Conservation (phyloP, 129 eudicot species). For the Pseudognaphalium luteoalbum region DNA sequence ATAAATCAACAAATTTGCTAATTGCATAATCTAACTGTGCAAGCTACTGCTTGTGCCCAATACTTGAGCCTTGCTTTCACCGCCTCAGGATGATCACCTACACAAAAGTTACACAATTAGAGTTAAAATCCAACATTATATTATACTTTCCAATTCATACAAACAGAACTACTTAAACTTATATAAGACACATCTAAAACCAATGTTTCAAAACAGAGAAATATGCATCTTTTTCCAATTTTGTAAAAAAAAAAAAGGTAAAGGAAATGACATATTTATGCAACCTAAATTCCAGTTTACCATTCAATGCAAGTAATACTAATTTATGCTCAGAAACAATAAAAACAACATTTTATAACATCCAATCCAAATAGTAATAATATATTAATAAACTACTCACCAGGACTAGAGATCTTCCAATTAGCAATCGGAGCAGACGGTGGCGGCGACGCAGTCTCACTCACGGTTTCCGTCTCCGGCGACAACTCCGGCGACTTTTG, state of each 20-base stretch:
- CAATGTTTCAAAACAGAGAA: neutral
- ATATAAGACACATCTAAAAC: neutral
- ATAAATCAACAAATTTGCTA: conserved; percentile 22
- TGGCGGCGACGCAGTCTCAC: conserved; percentile 41
- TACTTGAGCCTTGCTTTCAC: conserved; percentile 84
- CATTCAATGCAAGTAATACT: neutral
- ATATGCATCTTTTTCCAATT: neutral
- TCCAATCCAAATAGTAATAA: too few species aligned
- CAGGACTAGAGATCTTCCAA: conserved; percentile 88
- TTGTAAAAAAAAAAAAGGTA: neutral
- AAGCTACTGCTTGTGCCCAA: conserved; percentile 87
- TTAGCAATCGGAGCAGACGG: conserved; percentile 53
- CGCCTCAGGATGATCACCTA: conserved; percentile 82
- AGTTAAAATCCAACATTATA: conserved; percentile 2
- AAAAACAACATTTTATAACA: neutral
- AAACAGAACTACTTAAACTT: neutral
- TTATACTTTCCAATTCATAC: neutral
- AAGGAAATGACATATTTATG: neutral
- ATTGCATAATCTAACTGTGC: conserved; percentile 71
- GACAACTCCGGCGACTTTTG: conserved; percentile 48
- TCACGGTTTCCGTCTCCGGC: conserved; percentile 7
- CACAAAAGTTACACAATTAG: conserved; percentile 8
- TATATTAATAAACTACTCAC: conserved; percentile 27
- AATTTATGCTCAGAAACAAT: too few species aligned
- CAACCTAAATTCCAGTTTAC: neutral